Base-by-base conservation (phyloP, 805 yeast species). In the Hanseniaspora clermontiae region DNA sequence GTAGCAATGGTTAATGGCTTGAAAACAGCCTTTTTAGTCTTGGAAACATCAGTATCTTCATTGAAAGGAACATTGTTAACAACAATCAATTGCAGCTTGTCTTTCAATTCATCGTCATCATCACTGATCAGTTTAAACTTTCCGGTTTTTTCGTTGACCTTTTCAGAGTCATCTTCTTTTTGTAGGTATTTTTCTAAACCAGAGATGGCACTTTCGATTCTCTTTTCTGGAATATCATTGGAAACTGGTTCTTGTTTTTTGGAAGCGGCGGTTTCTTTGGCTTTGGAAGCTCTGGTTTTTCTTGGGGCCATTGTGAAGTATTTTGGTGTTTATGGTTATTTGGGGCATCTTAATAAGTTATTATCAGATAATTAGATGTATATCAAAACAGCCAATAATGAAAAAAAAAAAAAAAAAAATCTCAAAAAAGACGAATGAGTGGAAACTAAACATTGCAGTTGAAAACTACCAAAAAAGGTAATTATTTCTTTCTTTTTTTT, bases 51-150 rank as follows among this genome's bases (percentile, higher is more conserved):
- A 37, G 56, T 52, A 38, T 52, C 56, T 32, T 52, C 56, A 40
- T 84, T 71, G 67, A 81, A 79, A 61, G 77, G 83, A 64, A 82
- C 80, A 64, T 82, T 83, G 63, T 83, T 77, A 36, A 83, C 80
- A 43, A 85, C 72, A 59, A 81, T 82, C 57, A 89, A 70, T 63
- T 74, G 82, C 51, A 87, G 67, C 42, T 73, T 70, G 46, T 70
- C 69, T 45, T 62, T 60, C 40, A 72, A 68, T 49, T 77, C 77
- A 46, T 74, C 77, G 11, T 75, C 81, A 27, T 77, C 82, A 46
- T 81, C 87, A 60, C 83, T 82, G 60, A 87, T 75, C 59, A 79
- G 72, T 31, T 72, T 65, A 10, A 52, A 45, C 60, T 76, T 72
- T 45, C 66, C 61, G 6, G 59, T 55, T 20, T 68, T 68, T 43